These are phyloP conservation scores for Sporothrix humicola DNA, from an alignment of 2,329 filamentous ascomycete genomes.

Conservation along the genomic window DNA sequence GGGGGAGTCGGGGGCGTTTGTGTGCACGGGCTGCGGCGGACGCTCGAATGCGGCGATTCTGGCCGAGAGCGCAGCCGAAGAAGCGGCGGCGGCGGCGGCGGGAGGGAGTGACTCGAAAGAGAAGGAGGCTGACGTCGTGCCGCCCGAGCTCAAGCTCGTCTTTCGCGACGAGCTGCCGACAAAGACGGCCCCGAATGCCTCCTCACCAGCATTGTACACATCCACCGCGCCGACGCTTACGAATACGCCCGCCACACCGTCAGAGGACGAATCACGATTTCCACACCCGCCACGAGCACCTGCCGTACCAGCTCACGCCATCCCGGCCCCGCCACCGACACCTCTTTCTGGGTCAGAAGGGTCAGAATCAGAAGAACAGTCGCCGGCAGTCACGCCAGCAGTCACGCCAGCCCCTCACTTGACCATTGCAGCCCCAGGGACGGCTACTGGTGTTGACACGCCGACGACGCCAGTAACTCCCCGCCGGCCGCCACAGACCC, in stretches of 20 bases:
- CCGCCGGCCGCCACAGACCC: neutral
- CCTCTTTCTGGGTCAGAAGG: neutral
- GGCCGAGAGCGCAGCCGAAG: conserved; percentile 67
- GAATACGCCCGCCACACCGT: neutral
- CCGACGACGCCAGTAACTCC: conserved; percentile 39
- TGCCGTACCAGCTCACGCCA: conserved; percentile 30
- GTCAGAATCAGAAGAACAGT: neutral
- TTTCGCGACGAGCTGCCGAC: conserved; percentile 72
- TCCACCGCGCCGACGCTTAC: too few relatives aligned
- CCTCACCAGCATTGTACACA: too few relatives aligned
- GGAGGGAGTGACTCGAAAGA: neutral
- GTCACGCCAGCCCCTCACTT: conserved; percentile 40
- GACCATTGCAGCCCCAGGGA: neutral
- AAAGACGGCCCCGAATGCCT: neutral
- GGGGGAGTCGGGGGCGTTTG: conserved; percentile 66
- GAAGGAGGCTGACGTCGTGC: conserved; percentile 44
- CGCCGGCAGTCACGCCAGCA: conserved; percentile 38
- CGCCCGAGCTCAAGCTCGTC: conserved; percentile 66
- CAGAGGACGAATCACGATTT: conserved; percentile 6
- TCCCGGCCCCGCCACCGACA: conserved; percentile 22
- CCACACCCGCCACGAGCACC: conserved; percentile 37
- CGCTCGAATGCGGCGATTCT: conserved; percentile 77
- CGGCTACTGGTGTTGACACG: conserved; percentile 36
- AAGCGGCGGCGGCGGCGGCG: conserved; percentile 45
- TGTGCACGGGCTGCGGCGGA: conserved; percentile 69